phyloP scores from a whole-genome alignment of 306 rosid genomes.

The Sphenostylis stenocarpa region DNA sequence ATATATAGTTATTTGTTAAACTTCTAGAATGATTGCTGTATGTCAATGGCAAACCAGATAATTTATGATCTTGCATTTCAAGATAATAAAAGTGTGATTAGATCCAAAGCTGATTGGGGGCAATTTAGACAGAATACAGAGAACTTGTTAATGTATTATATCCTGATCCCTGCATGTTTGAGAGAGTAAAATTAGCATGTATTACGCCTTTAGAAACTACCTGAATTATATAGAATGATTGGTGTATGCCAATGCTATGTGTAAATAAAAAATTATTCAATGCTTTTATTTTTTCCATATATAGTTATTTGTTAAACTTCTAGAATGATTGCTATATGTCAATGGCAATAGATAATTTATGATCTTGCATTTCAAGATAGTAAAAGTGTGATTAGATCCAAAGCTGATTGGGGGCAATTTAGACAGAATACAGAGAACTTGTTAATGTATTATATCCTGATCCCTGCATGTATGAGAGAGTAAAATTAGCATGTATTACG shows the following conservation, averaged over 20 bases:
- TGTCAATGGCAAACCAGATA: neutral
- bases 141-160: conserved; percentile 5
- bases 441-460: conserved; percentile 1
- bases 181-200: conserved; percentile 10
- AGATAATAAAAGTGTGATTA: conserved; percentile 12
- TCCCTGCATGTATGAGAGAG: conserved; percentile 5
- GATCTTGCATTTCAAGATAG: conserved; percentile 11
- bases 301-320: neutral
- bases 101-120: conserved; percentile 24
- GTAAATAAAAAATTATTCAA: neutral
- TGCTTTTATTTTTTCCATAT: neutral
- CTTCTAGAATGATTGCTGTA: conserved; percentile 17
- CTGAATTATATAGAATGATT: too few relatives aligned
- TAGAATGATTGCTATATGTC: conserved; percentile 16
- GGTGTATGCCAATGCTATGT: neutral
- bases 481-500: conserved; percentile 4
- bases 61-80: conserved; percentile 8
- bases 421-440: neutral
- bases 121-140: conserved; percentile 5
- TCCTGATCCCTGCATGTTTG: conserved; percentile 9
- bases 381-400: conserved; percentile 29
- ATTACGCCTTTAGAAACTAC: neutral
- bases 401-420: conserved; percentile 19
- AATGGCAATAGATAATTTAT: neutral
- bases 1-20: neutral